Evolutionary conservation across 208 protist species (phyloP).

Genomic region (Leishmania amazonensis): DNA sequence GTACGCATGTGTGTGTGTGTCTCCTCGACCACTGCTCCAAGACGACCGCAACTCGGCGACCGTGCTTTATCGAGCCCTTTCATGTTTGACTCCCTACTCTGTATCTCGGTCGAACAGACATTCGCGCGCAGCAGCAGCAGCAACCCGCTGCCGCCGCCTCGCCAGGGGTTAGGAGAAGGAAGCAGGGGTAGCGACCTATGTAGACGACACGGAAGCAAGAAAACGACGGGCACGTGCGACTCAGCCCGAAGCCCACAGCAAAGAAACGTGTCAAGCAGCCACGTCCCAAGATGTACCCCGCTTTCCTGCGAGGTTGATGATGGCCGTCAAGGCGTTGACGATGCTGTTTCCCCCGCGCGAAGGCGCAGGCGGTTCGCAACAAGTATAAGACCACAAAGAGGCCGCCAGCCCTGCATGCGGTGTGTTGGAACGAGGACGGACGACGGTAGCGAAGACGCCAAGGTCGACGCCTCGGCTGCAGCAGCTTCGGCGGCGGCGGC

Average conservation of each 20-base stretch:
- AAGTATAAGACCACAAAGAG: conserved; percentile 36
- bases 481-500: conserved; percentile 9
- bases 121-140: background rate
- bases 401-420: conserved; percentile 46
- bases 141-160: background rate
- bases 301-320: conserved; percentile 52
- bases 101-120: background rate
- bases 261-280: conserved; percentile 5
- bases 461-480: conserved; percentile 34
- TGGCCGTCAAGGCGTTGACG: conserved; percentile 23
- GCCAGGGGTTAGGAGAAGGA: background rate
- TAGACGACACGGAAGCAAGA: conserved; percentile 51
- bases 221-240: conserved; percentile 29
- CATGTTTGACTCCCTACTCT: background rate
- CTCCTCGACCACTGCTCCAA: no score
- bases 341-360: conserved; percentile 29
- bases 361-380: conserved; percentile 38
- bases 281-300: conserved; percentile 45
- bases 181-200: conserved; percentile 30
- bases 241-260: conserved; percentile 15
- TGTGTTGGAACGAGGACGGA: conserved; percentile 53
- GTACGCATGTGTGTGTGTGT: no score
- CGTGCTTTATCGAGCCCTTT: background rate
- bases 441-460: background rate
- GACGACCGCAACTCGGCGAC: background rate